These are phyloP conservation scores for Candida maris DNA, from an alignment of 805 yeast species.

Conservation along the genomic window DNA sequence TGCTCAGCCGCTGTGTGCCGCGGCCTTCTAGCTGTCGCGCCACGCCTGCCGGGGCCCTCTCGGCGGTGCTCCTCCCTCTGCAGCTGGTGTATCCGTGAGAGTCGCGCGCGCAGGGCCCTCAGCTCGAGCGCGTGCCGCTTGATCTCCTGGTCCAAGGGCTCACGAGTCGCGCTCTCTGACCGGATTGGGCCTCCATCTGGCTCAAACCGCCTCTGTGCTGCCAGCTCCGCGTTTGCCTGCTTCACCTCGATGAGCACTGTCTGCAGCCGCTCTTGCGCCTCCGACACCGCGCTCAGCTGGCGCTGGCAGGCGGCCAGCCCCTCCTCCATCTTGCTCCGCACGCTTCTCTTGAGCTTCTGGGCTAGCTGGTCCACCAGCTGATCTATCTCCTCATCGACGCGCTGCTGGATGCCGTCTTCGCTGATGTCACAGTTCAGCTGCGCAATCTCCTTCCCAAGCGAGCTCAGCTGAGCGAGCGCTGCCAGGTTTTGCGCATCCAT, in stretches of 20 bases:
- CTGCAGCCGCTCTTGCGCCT: no score
- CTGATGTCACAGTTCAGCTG: neutral
- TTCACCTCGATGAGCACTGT: neutral
- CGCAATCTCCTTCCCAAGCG: neutral
- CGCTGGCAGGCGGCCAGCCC: no score
- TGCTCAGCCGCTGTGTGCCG: neutral
- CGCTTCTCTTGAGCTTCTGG: slow-evolving; percentile 2
- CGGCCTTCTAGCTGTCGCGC: neutral
- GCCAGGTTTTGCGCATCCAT: neutral
- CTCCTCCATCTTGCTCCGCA: no score
- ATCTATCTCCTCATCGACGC: slow-evolving; percentile 7
- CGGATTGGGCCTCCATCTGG: no score
- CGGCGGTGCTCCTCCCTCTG: no score
- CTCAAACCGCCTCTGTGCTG: no score
- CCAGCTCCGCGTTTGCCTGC: slow-evolving; percentile 1
- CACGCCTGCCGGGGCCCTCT: neutral
- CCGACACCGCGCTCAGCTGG: no score
- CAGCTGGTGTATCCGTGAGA: slow-evolving; percentile 2
- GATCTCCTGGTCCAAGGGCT: no score
- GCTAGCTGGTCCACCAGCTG: slow-evolving; percentile 1
- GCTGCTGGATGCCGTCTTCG: neutral
- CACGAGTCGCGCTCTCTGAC: no score
- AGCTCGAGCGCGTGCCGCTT: slow-evolving; percentile 3
- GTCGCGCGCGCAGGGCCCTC: slow-evolving; percentile 3
- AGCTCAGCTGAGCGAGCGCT: neutral